A percentile compares a stretch with the other conserved stretches of the same genome.
Evolutionary conservation across 345 rosid genomes (phyloP).

Genomic region (Orychophragmus violaceus): DNA sequence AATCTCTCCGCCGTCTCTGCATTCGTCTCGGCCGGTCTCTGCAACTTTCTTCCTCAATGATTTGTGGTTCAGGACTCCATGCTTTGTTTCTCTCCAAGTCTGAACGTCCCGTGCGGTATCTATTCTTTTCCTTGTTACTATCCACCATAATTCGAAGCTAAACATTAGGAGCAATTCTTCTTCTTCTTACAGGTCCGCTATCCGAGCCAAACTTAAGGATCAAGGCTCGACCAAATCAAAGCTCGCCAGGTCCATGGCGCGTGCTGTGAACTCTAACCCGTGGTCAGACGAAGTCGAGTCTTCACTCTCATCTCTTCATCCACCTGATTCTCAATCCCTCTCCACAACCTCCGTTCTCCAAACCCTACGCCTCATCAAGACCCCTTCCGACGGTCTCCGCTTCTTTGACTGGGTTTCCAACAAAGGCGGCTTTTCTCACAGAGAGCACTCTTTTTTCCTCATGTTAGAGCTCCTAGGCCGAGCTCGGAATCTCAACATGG

Average conservation of each 20-base stretch:
- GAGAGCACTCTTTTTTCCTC: conserved; percentile 46
- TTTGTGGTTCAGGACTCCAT: background rate
- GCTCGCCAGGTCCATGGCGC: conserved; percentile 46
- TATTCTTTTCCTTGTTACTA: background rate
- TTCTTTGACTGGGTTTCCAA: conserved; percentile 60
- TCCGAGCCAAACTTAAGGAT: background rate
- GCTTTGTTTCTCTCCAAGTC: conserved; percentile 19
- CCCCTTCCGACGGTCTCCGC: conserved; percentile 47
- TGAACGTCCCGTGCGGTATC: background rate
- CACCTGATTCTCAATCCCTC: conserved; percentile 32
- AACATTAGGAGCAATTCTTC: too few relatives aligned
- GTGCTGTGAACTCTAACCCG: conserved; percentile 39
- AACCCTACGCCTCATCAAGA: conserved; percentile 48
- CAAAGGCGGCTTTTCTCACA: conserved; percentile 47
- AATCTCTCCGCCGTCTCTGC: too few relatives aligned
- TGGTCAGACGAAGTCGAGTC: conserved; percentile 64
- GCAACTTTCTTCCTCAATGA: background rate
- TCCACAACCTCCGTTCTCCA: conserved; percentile 54
- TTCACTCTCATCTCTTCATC: conserved; percentile 42
- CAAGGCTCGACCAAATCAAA: conserved; percentile 34
- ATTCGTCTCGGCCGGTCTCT: too few relatives aligned
- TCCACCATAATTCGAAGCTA: background rate
- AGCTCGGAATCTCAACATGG: conserved; percentile 54
- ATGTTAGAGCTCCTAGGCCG: conserved; percentile 65
- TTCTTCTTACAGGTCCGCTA: background rate